These are phyloP conservation scores for Clavispora santaluciae DNA, from an alignment of 805 yeast species.

Conservation along the genomic window DNA sequence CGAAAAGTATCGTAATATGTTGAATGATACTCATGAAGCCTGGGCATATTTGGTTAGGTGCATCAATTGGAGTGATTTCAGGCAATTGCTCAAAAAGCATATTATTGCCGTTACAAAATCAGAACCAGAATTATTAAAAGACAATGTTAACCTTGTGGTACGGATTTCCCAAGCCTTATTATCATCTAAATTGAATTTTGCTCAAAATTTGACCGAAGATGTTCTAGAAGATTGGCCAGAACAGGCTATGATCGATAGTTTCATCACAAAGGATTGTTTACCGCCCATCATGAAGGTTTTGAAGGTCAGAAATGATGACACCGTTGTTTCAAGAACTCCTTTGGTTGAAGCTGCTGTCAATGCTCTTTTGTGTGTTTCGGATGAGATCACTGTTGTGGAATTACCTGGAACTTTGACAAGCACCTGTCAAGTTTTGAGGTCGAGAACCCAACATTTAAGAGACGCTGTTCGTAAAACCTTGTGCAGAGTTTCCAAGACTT, in stretches of 20 bases:
- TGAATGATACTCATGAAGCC: conserved; percentile 61
- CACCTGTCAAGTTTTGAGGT: conserved; percentile 83
- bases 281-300: conserved; percentile 60
- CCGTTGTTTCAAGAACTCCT: conserved; percentile 69
- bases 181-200: conserved; percentile 24
- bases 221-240: conserved; percentile 24
- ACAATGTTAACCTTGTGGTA: conserved; percentile 54
- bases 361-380: conserved; percentile 57
- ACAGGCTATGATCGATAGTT: conserved; percentile 23
- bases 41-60: conserved; percentile 54
- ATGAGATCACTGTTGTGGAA: conserved; percentile 48
- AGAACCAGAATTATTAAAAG: conserved; percentile 45
- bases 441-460: conserved; percentile 81
- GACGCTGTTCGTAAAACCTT: conserved; percentile 78
- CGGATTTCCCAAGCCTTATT: conserved; percentile 49
- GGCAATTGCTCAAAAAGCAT: conserved; percentile 69
- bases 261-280: conserved; percentile 52
- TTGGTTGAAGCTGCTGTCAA: conserved; percentile 76
- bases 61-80: conserved; percentile 75
- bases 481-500: conserved; percentile 53
- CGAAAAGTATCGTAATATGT: conserved; percentile 51
- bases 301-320: conserved; percentile 68
- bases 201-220: conserved; percentile 9
- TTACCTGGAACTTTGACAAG: conserved; percentile 81
- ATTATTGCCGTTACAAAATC: conserved; percentile 38